These are phyloP conservation scores for Colletotrichum viniferum DNA, from an alignment of 2,329 filamentous ascomycete species.

Conservation along the genomic window DNA sequence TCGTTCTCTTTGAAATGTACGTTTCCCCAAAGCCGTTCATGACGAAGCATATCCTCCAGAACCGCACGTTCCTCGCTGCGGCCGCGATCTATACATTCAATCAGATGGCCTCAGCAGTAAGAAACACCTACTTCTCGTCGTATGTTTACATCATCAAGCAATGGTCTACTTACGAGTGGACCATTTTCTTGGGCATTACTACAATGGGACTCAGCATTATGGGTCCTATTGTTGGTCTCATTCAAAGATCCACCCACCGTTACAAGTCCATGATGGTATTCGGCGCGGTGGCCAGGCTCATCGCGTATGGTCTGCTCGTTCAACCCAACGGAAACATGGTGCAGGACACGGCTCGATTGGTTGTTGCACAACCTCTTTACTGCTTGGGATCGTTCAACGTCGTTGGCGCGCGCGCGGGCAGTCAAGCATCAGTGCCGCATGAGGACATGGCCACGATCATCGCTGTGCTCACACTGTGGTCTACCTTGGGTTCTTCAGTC, in stretches of 20 bases:
- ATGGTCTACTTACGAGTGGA: conserved; percentile 46
- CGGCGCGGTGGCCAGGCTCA: conserved; percentile 36
- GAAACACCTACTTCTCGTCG: conserved; percentile 39
- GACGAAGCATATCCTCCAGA: conserved; percentile 33
- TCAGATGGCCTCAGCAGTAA: conserved; percentile 37
- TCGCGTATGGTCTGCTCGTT: conserved; percentile 41
- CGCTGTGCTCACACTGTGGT: conserved; percentile 41
- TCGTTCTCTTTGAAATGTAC: conserved; percentile 37
- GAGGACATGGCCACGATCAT: conserved; percentile 44
- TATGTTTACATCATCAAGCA: conserved; percentile 45
- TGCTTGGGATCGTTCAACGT: conserved; percentile 41
- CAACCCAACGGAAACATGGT: conserved; percentile 31
- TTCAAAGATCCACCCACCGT: conserved; percentile 40
- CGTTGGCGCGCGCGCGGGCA: conserved; percentile 43
- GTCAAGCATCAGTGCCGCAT: conserved; percentile 46
- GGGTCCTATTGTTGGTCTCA: conserved; percentile 37
- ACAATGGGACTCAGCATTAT: conserved; percentile 42
- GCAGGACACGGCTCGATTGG: conserved; percentile 36
- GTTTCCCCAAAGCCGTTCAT: conserved; percentile 36
- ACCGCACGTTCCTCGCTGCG: conserved; percentile 34
- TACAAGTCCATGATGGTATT: conserved; percentile 46
- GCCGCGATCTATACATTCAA: conserved; percentile 35
- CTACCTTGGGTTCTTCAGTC: conserved; percentile 39
- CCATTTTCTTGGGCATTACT: conserved; percentile 41
- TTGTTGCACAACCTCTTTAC: conserved; percentile 39